Percentiles rank a stretch among this genome's conserved stretches.
Evolutionary conservation across 2,329 filamentous ascomycete genomes (phyloP).

Genomic region (Xylaria sp.): DNA sequence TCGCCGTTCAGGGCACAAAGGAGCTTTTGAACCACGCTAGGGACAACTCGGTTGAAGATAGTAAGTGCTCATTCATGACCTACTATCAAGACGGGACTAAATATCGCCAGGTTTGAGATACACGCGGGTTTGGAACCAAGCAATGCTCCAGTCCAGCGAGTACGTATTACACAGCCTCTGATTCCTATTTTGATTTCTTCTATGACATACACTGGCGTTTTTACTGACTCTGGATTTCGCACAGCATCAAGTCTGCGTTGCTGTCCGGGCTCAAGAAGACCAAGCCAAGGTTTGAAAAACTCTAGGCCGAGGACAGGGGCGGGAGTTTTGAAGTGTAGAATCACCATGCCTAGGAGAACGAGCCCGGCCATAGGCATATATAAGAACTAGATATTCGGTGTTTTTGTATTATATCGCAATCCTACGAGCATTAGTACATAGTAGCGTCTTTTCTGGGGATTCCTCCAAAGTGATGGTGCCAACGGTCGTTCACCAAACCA

Average conservation of each 20-base stretch:
- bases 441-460: neutral
- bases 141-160: constrained; percentile 81
- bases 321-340: neutral
- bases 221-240: no score
- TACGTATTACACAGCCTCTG: no score
- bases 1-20: constrained; percentile 47
- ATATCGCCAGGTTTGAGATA: constrained; percentile 67
- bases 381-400: neutral
- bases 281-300: constrained; percentile 81
- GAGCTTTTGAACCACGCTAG: constrained; percentile 52
- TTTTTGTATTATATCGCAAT: neutral
- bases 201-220: no score
- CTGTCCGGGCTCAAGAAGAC: constrained; percentile 76
- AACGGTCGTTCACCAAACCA: no score
- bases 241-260: constrained; percentile 72
- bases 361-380: neutral
- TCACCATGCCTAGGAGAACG: neutral
- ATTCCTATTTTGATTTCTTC: no score
- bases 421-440: no score
- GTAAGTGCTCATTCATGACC: constrained; percentile 46
- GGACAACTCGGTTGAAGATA: constrained; percentile 77
- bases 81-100: constrained; percentile 12
- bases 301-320: constrained; percentile 50
- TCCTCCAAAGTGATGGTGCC: neutral
- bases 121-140: constrained; percentile 85